Conservation (phyloP, 2,329 filamentous ascomycete species). For the Aurifilum marmelostoma region DNA sequence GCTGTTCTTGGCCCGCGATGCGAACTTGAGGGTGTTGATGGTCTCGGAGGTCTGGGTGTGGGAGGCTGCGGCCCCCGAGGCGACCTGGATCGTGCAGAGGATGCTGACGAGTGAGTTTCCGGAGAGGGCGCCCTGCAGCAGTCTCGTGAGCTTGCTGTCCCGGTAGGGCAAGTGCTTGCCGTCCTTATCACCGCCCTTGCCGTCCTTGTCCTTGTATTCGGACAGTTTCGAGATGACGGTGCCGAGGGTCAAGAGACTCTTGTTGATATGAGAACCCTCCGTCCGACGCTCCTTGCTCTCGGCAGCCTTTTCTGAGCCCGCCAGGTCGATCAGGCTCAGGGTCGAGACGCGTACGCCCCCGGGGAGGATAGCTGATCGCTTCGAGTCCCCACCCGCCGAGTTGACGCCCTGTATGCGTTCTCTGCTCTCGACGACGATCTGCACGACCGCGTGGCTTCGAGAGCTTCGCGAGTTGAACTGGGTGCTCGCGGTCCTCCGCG, state of each 20-base stretch:
- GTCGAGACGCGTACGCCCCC: constrained; percentile 96
- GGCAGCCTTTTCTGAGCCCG: constrained; percentile 93
- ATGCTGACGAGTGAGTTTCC: constrained; percentile 96
- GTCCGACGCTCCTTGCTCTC: constrained; percentile 92
- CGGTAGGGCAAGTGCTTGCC: constrained; percentile 93
- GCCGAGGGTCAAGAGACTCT: constrained; percentile 90
- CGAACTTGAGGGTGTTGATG: constrained; percentile 95
- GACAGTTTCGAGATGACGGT: constrained; percentile 95
- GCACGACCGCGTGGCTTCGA: constrained; percentile 95
- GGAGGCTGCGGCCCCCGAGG: constrained; percentile 70
- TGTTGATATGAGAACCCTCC: constrained; percentile 98
- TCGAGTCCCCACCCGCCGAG: constrained; percentile 53
- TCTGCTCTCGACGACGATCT: constrained; percentile 96
- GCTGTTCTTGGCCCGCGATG: constrained; percentile 94
- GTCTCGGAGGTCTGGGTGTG: constrained; percentile 85
- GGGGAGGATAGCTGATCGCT: constrained; percentile 71
- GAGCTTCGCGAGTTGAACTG: constrained; percentile 97
- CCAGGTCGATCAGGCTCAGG: constrained; percentile 91
- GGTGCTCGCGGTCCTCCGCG: constrained; percentile 86
- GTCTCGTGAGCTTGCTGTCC: constrained; percentile 93
- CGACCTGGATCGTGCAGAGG: constrained; percentile 90
- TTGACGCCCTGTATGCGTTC: constrained; percentile 70
- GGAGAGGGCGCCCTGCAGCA: constrained; percentile 89
- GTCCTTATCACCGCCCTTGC: constrained; percentile 75
- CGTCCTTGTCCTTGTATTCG: constrained; percentile 75